phyloP scores from a whole-genome alignment of 164 flowering plant species.

The Vitis cinerea region DNA sequence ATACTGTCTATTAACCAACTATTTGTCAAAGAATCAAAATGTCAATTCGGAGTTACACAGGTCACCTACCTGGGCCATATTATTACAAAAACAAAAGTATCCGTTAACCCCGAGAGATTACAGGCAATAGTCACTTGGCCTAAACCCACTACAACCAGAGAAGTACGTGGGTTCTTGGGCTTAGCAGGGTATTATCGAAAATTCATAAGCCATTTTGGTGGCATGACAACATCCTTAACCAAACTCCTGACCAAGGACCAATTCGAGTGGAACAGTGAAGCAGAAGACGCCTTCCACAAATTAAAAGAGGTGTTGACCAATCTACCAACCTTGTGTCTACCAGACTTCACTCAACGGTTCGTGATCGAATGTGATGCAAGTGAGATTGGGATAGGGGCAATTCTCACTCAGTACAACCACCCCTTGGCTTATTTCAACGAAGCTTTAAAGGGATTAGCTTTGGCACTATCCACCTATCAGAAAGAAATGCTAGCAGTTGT shows the following conservation, averaged over 20 bases:
- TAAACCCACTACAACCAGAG: background rate
- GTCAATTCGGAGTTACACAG: background rate
- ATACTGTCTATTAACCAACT: too few species aligned
- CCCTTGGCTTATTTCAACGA: background rate
- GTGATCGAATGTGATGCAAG: background rate
- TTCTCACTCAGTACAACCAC: background rate
- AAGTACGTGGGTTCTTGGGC: background rate
- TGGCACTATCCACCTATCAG: too few species aligned
- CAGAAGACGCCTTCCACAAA: background rate
- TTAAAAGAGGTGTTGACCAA: background rate
- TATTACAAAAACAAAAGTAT: background rate
- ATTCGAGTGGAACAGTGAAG: background rate
- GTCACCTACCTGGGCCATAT: slow-evolving; percentile 1
- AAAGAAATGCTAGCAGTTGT: too few species aligned
- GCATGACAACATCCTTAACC: background rate
- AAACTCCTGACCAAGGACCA: background rate
- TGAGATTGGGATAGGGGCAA: background rate
- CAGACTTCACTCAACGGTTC: background rate
- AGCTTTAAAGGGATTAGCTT: too few species aligned
- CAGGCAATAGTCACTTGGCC: background rate
- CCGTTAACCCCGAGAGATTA: background rate
- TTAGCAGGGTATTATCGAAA: background rate
- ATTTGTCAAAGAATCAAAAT: too few species aligned
- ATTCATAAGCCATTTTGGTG: background rate
- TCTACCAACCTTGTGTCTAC: background rate